Evolutionary conservation across 768 basidiomycete species (phyloP).

Genomic region (Vararia minispora): DNA sequence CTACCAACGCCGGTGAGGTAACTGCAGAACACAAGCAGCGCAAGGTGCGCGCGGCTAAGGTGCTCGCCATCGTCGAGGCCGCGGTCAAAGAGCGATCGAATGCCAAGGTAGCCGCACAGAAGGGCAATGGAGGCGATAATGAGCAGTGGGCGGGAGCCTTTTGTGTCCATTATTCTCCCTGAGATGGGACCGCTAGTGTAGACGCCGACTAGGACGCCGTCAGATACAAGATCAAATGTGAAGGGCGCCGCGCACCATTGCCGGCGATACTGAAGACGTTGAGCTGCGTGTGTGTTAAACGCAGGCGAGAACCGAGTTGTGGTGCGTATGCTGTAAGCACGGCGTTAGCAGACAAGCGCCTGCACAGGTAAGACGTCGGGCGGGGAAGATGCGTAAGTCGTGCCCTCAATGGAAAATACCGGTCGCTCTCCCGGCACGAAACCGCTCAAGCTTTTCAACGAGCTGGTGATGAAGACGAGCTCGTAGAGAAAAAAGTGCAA

Average conservation of each 20-base stretch:
- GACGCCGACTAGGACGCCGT: slow-evolving; percentile 47
- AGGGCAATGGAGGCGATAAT: slow-evolving; percentile 46
- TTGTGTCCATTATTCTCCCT: slow-evolving; percentile 68
- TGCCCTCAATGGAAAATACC: no score
- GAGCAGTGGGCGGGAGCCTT: slow-evolving; percentile 63
- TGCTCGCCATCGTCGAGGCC: slow-evolving; percentile 22
- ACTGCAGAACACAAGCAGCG: slow-evolving; percentile 46
- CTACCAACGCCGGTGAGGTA: slow-evolving; percentile 73
- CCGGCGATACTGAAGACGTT: slow-evolving; percentile 76
- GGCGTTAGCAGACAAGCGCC: not conserved
- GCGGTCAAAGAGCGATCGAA: slow-evolving; percentile 52
- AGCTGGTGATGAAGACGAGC: no score
- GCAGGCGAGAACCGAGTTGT: slow-evolving; percentile 68
- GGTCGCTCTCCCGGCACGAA: no score
- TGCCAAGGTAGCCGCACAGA: slow-evolving; percentile 64
- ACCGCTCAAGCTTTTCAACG: no score
- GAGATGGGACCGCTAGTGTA: slow-evolving; percentile 67
- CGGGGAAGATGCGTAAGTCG: no score
- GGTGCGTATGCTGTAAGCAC: slow-evolving; percentile 65
- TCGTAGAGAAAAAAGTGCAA: no score
- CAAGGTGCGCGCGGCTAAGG: slow-evolving; percentile 32
- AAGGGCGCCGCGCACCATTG: slow-evolving; percentile 38
- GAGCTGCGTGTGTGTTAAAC: slow-evolving; percentile 68
- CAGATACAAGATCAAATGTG: not conserved
- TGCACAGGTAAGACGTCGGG: not conserved